These are phyloP conservation scores for Trichophaea hybrida DNA, from an alignment of 2,329 filamentous ascomycete species.

Conservation along the genomic window DNA sequence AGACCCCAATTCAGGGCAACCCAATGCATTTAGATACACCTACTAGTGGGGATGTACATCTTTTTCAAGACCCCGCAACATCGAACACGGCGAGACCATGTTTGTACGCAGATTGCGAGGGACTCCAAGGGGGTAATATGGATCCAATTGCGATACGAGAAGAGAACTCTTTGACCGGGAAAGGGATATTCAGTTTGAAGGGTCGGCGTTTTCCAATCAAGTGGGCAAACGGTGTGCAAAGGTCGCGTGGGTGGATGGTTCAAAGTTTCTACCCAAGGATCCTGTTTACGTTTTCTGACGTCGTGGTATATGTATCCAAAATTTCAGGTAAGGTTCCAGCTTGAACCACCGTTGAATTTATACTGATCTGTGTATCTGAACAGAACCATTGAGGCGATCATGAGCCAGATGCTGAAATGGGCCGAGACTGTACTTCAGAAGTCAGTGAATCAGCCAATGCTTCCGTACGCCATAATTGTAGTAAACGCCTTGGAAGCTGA, in stretches of 20 bases:
- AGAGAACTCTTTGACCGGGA: background rate
- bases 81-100: conserved; percentile 14
- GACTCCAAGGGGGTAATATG: conserved; percentile 21
- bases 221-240: background rate
- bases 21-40: conserved; percentile 21
- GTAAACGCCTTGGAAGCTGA: conserved; percentile 34
- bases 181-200: background rate
- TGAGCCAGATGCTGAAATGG: conserved; percentile 38
- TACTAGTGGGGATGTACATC: conserved; percentile 24
- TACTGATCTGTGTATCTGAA: background rate
- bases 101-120: conserved; percentile 24
- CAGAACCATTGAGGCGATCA: conserved; percentile 34
- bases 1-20: background rate
- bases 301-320: conserved; percentile 35
- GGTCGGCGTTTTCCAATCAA: background rate
- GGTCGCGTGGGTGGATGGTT: conserved; percentile 30
- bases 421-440: conserved; percentile 39
- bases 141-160: conserved; percentile 12
- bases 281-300: conserved; percentile 36
- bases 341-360: background rate
- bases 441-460: conserved; percentile 41
- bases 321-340: conserved; percentile 28
- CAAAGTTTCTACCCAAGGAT: conserved; percentile 34
- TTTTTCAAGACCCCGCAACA: conserved; percentile 24
- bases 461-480: conserved; percentile 42